Conservation (phyloP, 2,329 filamentous ascomycete species). For the Ceratocystis variospora region DNA sequence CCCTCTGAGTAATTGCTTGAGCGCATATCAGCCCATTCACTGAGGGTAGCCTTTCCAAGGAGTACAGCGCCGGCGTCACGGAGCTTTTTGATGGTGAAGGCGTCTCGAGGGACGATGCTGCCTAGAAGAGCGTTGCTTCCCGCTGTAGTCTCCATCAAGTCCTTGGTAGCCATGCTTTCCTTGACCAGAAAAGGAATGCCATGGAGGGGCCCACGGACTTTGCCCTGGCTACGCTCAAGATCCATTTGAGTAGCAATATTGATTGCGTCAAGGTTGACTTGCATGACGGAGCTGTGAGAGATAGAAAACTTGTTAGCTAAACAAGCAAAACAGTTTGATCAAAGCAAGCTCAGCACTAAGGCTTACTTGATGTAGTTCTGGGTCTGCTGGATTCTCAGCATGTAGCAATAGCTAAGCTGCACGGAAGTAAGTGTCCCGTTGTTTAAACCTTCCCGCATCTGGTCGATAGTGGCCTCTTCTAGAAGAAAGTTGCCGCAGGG, state of each 20-base stretch:
- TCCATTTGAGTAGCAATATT: slow-evolving; percentile 49
- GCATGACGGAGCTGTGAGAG: slow-evolving; percentile 39
- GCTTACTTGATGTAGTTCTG: slow-evolving; percentile 49
- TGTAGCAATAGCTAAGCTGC: slow-evolving; percentile 48
- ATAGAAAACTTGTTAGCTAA: not conserved
- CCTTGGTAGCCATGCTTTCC: slow-evolving; percentile 56
- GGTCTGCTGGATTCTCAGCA: slow-evolving; percentile 46
- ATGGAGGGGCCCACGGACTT: slow-evolving; percentile 50
- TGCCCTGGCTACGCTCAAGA: slow-evolving; percentile 41
- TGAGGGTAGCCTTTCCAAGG: slow-evolving; percentile 56
- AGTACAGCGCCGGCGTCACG: slow-evolving; percentile 53
- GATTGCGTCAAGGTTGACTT: slow-evolving; percentile 54
- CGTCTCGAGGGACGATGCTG: slow-evolving; percentile 52
- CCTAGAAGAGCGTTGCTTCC: slow-evolving; percentile 55
- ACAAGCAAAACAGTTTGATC: not conserved
- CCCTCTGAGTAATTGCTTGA: slow-evolving; percentile 54
- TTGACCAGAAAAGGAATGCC: slow-evolving; percentile 66
- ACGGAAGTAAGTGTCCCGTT: slow-evolving; percentile 42
- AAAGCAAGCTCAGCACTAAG: not conserved
- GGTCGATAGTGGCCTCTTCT: slow-evolving; percentile 58
- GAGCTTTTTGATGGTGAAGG: slow-evolving; percentile 46
- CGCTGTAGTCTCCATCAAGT: slow-evolving; percentile 60
- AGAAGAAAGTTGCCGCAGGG: slow-evolving; percentile 45
- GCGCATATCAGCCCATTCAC: slow-evolving; percentile 64
- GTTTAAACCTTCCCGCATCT: slow-evolving; percentile 46